Evolutionary conservation across 306 rosid species (phyloP).

Genomic region (Malus sieversii): DNA sequence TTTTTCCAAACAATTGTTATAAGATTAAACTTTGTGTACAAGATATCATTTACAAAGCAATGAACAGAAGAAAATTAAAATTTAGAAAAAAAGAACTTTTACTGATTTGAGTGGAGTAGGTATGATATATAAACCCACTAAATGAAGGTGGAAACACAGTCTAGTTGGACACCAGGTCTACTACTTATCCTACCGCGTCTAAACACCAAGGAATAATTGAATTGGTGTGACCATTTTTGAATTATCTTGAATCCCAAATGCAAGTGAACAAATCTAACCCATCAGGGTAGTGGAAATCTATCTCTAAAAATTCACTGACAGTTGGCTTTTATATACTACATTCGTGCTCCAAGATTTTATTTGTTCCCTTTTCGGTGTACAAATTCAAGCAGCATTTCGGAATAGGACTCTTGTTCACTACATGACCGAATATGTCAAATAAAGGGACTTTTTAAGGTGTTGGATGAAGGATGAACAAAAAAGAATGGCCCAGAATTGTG

Average conservation of each 20-base stretch:
- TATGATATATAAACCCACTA: conserved; percentile 31
- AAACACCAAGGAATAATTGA: conserved; percentile 21
- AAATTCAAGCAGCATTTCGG: conserved; percentile 21
- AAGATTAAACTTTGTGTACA: background rate
- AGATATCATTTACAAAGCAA: background rate
- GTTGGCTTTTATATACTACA: conserved; percentile 8
- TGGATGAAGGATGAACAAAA: conserved; percentile 29
- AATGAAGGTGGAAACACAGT: conserved; percentile 36
- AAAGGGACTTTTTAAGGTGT: conserved; percentile 19
- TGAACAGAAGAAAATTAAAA: background rate
- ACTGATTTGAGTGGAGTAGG: conserved; percentile 17
- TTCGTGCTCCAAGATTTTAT: conserved; percentile 17
- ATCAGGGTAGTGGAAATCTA: conserved; percentile 22
- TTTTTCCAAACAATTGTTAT: background rate
- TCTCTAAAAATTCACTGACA: conserved; percentile 17
- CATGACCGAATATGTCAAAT: conserved; percentile 1
- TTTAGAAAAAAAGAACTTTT: background rate
- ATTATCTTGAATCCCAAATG: conserved; percentile 11
- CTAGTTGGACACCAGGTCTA: conserved; percentile 30
- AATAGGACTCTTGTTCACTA: conserved; percentile 6
- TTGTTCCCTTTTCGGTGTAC: conserved; percentile 28
- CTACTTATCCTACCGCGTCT: conserved; percentile 19
- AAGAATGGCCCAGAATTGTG: conserved; percentile 21
- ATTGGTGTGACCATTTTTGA: conserved; percentile 12
- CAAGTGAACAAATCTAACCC: background rate